Percentiles rank a stretch among this genome's conserved stretches.
Evolutionary conservation across 2,329 filamentous ascomycete genomes (phyloP).

Genomic region (Cyphellophora attinorum): DNA sequence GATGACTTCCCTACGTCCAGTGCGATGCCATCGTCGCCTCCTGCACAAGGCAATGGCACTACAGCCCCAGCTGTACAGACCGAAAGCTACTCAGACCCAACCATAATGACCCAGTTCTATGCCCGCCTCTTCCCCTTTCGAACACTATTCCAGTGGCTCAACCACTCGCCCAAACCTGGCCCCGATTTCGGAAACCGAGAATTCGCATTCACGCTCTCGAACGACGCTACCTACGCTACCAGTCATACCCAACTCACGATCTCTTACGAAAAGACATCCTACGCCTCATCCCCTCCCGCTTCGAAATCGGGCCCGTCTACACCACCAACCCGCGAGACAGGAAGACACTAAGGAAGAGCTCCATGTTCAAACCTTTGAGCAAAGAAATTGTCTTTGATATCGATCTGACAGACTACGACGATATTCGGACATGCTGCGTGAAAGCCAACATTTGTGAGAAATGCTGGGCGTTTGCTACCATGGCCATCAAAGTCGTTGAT

Average conservation of each 20-base stretch:
- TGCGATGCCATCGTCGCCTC: constrained; percentile 23
- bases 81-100: constrained; percentile 36
- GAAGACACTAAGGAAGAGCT: constrained; percentile 72
- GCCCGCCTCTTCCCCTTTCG: constrained; percentile 92
- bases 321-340: constrained; percentile 86
- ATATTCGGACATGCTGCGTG: constrained; percentile 87
- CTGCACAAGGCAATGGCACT: constrained; percentile 26
- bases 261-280: constrained; percentile 84
- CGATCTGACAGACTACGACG: constrained; percentile 97
- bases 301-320: constrained; percentile 98
- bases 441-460: constrained; percentile 88
- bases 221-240: constrained; percentile 87
- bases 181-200: constrained; percentile 88
- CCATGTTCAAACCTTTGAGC: constrained; percentile 72
- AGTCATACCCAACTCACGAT: constrained; percentile 63
- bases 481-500: constrained; percentile 93
- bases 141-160: constrained; percentile 94
- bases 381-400: constrained; percentile 99
- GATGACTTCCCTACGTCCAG: constrained; percentile 47
- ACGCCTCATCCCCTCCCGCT: constrained; percentile 77
- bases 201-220: constrained; percentile 90
- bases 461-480: constrained; percentile 96
- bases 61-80: constrained; percentile 20
- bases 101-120: constrained; percentile 88
- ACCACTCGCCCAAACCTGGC: constrained; percentile 77